Evolutionary conservation across 805 yeast genomes (phyloP).

Genomic region (Metahyphopichia silvanorum): DNA sequence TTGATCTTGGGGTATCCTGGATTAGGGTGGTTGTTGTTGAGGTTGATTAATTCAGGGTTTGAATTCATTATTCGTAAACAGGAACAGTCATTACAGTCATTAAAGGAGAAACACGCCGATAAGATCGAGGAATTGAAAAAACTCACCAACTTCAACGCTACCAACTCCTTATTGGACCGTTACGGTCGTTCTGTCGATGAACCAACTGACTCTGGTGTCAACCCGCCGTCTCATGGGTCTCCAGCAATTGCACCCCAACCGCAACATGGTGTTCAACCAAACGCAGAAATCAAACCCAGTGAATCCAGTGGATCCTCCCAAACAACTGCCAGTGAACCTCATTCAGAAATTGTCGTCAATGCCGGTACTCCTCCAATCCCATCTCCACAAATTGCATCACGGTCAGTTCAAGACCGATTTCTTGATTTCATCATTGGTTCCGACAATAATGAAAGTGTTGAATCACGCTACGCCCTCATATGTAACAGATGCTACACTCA

Average conservation of each 20-base stretch:
- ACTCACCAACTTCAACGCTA: conserved; percentile 70
- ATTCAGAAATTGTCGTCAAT: too few species aligned
- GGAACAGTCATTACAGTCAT: conserved; percentile 15
- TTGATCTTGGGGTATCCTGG: conserved; percentile 22
- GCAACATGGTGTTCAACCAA: conserved; percentile 1
- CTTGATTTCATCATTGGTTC: conserved; percentile 40
- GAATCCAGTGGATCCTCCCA: neutral
- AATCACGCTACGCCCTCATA: conserved; percentile 66
- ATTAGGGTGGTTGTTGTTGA: conserved; percentile 12
- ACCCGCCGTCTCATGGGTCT: too few species aligned
- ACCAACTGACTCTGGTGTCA: neutral
- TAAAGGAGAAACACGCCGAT: conserved; percentile 45
- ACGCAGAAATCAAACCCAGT: neutral
- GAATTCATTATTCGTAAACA: conserved; percentile 18
- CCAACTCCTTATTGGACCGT: conserved; percentile 68
- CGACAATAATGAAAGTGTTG: conserved; percentile 64
- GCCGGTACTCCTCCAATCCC: neutral
- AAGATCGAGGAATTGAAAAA: conserved; percentile 67
- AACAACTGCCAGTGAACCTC: neutral
- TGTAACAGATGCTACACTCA: conserved; percentile 65
- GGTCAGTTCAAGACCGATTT: conserved; percentile 34
- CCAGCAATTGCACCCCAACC: neutral
- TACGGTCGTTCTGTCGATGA: conserved; percentile 28
- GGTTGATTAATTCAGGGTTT: conserved; percentile 13
- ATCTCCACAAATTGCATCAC: conserved; percentile 1